Conservation (phyloP, 306 rosid species). For the Gynostemma pentaphyllum region DNA sequence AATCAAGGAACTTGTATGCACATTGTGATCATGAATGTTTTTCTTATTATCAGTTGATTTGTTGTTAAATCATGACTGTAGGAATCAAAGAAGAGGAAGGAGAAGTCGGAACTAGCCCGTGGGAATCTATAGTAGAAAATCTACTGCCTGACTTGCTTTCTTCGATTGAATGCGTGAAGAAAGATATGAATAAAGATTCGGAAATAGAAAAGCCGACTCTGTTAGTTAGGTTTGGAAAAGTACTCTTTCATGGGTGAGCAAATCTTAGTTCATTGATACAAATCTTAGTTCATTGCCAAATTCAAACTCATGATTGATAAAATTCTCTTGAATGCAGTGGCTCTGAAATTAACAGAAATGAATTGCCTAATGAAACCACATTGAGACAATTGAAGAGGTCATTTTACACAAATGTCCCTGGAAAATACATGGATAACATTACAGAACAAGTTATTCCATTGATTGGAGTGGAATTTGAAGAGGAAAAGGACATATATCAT, state of each 20-base stretch:
- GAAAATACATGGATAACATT: constrained; percentile 22
- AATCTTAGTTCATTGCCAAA: neutral
- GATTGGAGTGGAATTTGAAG: constrained; percentile 22
- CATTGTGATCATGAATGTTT: no score
- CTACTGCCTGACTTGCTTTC: constrained; percentile 20
- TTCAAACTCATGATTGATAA: neutral
- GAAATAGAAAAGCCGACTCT: constrained; percentile 14
- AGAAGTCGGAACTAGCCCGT: constrained; percentile 12
- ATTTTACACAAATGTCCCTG: constrained; percentile 25
- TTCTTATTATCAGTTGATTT: neutral
- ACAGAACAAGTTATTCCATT: constrained; percentile 9
- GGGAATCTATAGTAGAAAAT: constrained; percentile 19
- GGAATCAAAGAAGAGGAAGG: constrained; percentile 3
- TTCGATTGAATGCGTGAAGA: constrained; percentile 15
- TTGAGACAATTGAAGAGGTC: constrained; percentile 14
- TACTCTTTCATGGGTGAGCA: constrained; percentile 29
- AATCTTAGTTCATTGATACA: neutral
- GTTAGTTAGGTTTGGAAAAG: constrained; percentile 35
- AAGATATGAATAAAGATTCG: neutral
- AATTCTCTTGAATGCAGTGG: no score
- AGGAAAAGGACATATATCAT: constrained; percentile 31
- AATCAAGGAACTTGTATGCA: neutral
- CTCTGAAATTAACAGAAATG: constrained; percentile 12
- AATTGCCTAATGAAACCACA: constrained; percentile 6
- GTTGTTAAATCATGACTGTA: neutral